These are phyloP conservation scores for Dryadomyces quercus-mongolicae DNA, from an alignment of 2,329 filamentous ascomycete genomes.

Conservation along the genomic window DNA sequence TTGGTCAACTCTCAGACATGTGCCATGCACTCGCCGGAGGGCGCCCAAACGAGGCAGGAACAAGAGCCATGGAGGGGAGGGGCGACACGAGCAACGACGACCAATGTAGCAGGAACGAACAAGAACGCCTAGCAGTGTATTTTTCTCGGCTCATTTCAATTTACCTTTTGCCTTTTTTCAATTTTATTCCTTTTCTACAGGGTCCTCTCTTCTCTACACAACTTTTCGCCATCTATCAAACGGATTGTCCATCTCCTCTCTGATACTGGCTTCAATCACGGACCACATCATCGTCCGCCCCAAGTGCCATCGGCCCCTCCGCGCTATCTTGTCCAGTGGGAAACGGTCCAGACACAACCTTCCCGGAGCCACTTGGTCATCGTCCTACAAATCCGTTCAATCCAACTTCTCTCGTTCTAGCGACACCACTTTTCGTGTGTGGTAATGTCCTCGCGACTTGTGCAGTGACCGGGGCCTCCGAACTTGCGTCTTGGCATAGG, in stretches of 20 bases:
- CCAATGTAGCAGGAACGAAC: conserved; percentile 7
- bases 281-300: too few relatives aligned
- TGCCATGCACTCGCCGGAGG: not conserved
- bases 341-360: not conserved
- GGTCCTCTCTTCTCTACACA: not conserved
- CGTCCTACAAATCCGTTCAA: too few relatives aligned
- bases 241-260: too few relatives aligned
- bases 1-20: not conserved
- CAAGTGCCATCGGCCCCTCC: too few relatives aligned
- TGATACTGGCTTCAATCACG: too few relatives aligned
- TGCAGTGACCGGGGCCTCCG: not conserved
- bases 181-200: not conserved
- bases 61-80: not conserved
- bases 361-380: not conserved
- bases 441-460: not conserved
- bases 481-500: not conserved
- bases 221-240: not conserved
- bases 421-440: not conserved
- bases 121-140: not conserved
- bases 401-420: not conserved
- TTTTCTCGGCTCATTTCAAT: not conserved
- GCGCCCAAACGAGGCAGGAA: conserved; percentile 3
- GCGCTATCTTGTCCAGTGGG: too few relatives aligned
- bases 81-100: not conserved
- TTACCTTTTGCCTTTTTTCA: not conserved